Evolutionary conservation across 2,329 filamentous ascomycete genomes (phyloP).

Genomic region (Talaromyces sp.): DNA sequence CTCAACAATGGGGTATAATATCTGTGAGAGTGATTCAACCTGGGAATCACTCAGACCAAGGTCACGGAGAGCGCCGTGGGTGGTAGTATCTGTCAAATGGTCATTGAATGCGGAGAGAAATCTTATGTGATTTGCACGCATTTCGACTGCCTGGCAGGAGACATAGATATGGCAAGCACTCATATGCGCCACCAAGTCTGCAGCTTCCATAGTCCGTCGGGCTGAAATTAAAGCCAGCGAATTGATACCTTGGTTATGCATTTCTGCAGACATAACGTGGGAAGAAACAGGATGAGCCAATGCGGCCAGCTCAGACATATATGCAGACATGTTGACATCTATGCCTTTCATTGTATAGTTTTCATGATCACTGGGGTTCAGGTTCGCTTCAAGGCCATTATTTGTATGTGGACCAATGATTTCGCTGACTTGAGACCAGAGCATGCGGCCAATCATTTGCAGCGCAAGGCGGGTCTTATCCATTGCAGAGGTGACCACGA

Average conservation of each 20-base stretch:
- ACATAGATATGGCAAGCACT: slow-evolving; percentile 57
- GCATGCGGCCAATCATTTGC: slow-evolving; percentile 63
- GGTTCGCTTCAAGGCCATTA: slow-evolving; percentile 65
- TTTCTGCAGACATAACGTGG: slow-evolving; percentile 68
- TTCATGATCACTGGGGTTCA: slow-evolving; percentile 59
- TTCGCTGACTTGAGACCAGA: slow-evolving; percentile 66
- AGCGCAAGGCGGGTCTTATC: slow-evolving; percentile 59
- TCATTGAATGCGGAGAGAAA: slow-evolving; percentile 15
- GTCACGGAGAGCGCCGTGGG: slow-evolving; percentile 6
- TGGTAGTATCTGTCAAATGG: slow-evolving; percentile 9
- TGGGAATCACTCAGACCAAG: slow-evolving; percentile 8
- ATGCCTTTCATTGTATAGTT: slow-evolving; percentile 66
- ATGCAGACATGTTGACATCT: slow-evolving; percentile 67
- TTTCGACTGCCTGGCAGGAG: slow-evolving; percentile 62
- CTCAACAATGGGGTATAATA: slow-evolving; percentile 10
- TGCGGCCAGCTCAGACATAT: slow-evolving; percentile 64
- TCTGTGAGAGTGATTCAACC: background rate
- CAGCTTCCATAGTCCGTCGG: slow-evolving; percentile 59
- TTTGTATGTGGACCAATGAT: slow-evolving; percentile 64
- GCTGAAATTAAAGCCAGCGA: slow-evolving; percentile 64
- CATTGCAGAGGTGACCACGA: slow-evolving; percentile 64
- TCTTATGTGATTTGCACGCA: slow-evolving; percentile 39
- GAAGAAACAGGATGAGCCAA: slow-evolving; percentile 64
- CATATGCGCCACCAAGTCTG: slow-evolving; percentile 61
- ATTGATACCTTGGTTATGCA: slow-evolving; percentile 69